Evolutionary conservation across 208 protist genomes (phyloP), one percentile per base, ranked within the genome.

Genomic region (Acanthamoeba quina): DNA sequence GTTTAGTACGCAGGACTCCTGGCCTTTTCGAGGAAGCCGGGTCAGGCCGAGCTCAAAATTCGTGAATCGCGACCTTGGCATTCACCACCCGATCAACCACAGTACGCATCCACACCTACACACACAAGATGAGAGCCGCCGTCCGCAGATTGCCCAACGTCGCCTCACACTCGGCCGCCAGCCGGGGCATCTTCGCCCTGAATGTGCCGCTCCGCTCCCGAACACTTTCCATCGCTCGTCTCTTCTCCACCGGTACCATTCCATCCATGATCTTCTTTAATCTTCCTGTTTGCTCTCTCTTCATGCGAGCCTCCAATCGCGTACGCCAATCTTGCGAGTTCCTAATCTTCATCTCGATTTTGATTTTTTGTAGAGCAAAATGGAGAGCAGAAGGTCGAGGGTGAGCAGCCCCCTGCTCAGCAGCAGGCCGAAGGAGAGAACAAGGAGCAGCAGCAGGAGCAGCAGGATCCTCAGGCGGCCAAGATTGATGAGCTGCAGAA

Each of bases 401-500:
- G 44, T 11, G 44, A 47, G 44, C 54, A 76, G 68, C 68, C 17
- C 6, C n/a, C 68, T 2, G n/a, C 68, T 10, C 37, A 41, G 3
- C 68, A 76, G 60, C 60, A 66, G 60, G 60, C 24, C 3, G 60
- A 66, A 19, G 60, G 60, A 76, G 68, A 85, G 49, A n/a, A 85
- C 13, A 26, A 49, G 47, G 15, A 49, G 24, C 24, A 58, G 76
- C 17, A 58, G 44, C 26, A 85, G 47, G 17, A 58, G 7, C 24
- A 85, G 34, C 49, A 86, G 78, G 52, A 34, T n/a, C 44, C 41
- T 0, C 49, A 86, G 52, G 34, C 41, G 49, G 29, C 49, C 21
- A n/a, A 83, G 78, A 86, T 72, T 17, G 85, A 70, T 15, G 58
- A 91, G 13, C 60, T 91, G 85, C 85, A 74, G 85, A 74, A 68